Base-by-base conservation (phyloP, 78 protist species). In the Dictyostelium intermedium region DNA sequence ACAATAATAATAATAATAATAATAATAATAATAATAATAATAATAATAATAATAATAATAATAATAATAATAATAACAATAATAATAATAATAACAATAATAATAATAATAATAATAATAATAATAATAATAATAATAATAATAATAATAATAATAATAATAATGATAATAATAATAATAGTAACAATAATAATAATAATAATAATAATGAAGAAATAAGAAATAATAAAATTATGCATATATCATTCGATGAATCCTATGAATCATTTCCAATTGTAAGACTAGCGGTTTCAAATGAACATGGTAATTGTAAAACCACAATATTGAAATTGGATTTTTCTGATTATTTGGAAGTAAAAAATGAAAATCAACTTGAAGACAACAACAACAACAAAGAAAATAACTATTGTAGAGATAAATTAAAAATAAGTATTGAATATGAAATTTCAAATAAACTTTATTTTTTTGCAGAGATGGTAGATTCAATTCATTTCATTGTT, bases 201-300 rank as follows among this genome's bases (percentile, higher is more conserved):
- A 39, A 5, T 39, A 39, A 53, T 18, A 3, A 56, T 56, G 30
- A 47, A 2, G 27, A 14, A 78, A 4, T 39, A 4, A 16, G 25
- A 20, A 79, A 78, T 63, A 77, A 41, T 77, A 89, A 89, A 43
- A 50, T 80, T 23, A 89, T 89, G 94, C 94, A 89, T 47, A 50
- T 89, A 5, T 89, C 94, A 32, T 41, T 87, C 8, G 86, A 87
- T 47, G 70, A 61, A 32, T 35, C 60, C 1, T n/a, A 32, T 35
- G 53, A 72, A 53, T 20, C 18, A 1, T 50, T n/a, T 43, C 45
- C 32, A 47, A 13, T 50, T 8, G 47, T 50, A 5, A 89, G 43
- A 73, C 32, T 89, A 13, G 85, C 82, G 1, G 79, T 89, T 8
- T 70, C 84, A 27, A 80, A 74, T 89, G 94, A 89, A 47, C 87